Base-by-base conservation (phyloP, 2,329 filamentous ascomycete species). In the Didymellaceae sp. region DNA sequence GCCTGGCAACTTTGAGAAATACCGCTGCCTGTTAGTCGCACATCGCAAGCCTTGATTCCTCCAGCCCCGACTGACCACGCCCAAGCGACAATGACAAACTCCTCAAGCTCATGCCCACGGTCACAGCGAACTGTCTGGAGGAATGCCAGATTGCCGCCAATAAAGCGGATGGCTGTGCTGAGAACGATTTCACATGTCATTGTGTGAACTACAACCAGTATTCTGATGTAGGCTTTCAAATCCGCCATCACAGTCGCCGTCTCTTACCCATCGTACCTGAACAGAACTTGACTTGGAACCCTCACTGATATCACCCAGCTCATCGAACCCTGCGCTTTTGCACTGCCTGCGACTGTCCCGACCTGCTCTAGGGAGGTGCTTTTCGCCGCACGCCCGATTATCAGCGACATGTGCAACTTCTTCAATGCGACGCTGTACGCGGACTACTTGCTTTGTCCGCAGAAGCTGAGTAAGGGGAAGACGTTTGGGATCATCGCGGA, bases 381-480 rank as follows among this genome's bases (percentile, higher is more conserved):
- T 45, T 37, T 59, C 45, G 3, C 44, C 14, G 61, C 58, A 4
- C 63, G 59, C 6, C 56, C 57, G 17, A 40, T 65, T n/a, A 51
- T 66, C 6, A 24, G 38, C 4, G 58, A 65, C 37, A 51, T 62
- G 56, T 62, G 57, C 28, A 66, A 63, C 28, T 65, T 66, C 42
- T 62, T 63, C 43, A 65, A 64, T 17, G 62, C 61, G 1, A 65
- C 63, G 9, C 18, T 63, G 20, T 66, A 65, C 22, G 45, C 49
- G 0, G 54, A 49, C 9, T 66, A 65, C 32, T 9, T 28, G 1
- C 25, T 22, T 5, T 62, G 58, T 25, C 24, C 46, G 18, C 52
- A 59, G 45, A 26, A 35, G 35, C 25, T 65, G 34, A 66, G 58
- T 37, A 45, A 48, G 42, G n/a, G n/a, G 22, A 57, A 54, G 43